Evolutionary conservation across 2,329 filamentous ascomycete genomes (phyloP).

Genomic region (Cercospora beticola): DNA sequence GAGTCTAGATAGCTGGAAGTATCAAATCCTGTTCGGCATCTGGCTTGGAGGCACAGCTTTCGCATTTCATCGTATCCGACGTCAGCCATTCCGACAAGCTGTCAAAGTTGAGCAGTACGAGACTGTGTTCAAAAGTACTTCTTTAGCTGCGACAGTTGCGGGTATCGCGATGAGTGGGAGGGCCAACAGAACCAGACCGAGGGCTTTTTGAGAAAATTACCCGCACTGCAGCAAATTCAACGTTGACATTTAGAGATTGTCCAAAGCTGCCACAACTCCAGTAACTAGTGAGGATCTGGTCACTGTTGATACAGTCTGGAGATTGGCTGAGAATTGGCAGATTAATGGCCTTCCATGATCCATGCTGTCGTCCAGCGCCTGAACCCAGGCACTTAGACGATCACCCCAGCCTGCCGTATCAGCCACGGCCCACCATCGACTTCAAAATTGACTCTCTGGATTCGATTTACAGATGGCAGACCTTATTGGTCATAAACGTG

Average conservation of each 20-base stretch:
- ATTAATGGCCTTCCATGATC: neutral
- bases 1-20: slow-evolving; percentile 29
- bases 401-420: neutral
- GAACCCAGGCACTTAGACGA: neutral
- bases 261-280: no score
- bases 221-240: neutral
- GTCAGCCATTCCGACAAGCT: slow-evolving; percentile 38
- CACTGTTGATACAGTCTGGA: neutral
- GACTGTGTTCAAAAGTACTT: slow-evolving; percentile 41
- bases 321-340: neutral
- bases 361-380: neutral
- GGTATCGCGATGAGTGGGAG: slow-evolving; percentile 21
- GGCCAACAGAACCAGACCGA: slow-evolving; percentile 4
- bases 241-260: neutral
- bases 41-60: slow-evolving; percentile 34
- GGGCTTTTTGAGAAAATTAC: neutral
- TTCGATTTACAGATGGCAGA: neutral
- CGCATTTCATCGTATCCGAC: slow-evolving; percentile 38
- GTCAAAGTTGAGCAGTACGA: slow-evolving; percentile 42
- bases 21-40: slow-evolving; percentile 34
- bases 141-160: slow-evolving; percentile 26
- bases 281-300: neutral
- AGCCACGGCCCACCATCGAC: neutral
- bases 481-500: neutral
- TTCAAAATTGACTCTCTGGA: neutral